These are phyloP conservation scores for Xylariales sp. DNA, from an alignment of 2,329 filamentous ascomycete species.

Conservation along the genomic window DNA sequence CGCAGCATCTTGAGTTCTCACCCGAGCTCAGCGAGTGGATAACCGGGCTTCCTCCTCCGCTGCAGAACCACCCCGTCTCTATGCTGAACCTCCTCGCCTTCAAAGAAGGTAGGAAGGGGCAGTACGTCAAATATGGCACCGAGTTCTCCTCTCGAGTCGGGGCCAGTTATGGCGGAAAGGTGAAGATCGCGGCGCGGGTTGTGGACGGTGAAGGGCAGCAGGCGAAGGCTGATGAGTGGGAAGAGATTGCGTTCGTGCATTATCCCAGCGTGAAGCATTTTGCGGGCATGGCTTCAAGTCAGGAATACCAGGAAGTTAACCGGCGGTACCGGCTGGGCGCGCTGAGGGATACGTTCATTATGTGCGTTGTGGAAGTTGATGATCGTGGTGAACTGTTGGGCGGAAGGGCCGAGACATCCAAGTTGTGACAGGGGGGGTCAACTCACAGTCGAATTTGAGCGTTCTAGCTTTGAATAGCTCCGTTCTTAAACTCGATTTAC, in stretches of 20 bases:
- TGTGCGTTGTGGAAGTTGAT: conserved; percentile 20
- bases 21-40: conserved; percentile 48
- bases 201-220: conserved; percentile 22
- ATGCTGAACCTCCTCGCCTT: conserved; percentile 63
- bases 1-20: conserved; percentile 49
- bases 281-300: conserved; percentile 40
- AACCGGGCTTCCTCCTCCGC: conserved; percentile 16
- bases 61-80: conserved; percentile 41
- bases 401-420: conserved; percentile 5
- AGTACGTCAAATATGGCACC: conserved; percentile 55
- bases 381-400: conserved; percentile 15
- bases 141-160: conserved; percentile 47
- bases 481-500: too few relatives aligned
- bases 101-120: conserved; percentile 41
- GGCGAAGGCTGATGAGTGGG: conserved; percentile 39
- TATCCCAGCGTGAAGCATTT: conserved; percentile 60
- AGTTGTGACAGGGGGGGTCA: too few relatives aligned
- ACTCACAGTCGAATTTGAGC: too few relatives aligned
- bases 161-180: conserved; percentile 47
- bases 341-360: conserved; percentile 21
- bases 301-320: conserved; percentile 22
- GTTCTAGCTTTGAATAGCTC: too few relatives aligned
- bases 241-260: conserved; percentile 61
- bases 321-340: conserved; percentile 17
- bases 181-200: conserved; percentile 59